These are phyloP conservation scores for Crotalaria pallida DNA, from an alignment of 306 rosid species.

Conservation along the genomic window DNA sequence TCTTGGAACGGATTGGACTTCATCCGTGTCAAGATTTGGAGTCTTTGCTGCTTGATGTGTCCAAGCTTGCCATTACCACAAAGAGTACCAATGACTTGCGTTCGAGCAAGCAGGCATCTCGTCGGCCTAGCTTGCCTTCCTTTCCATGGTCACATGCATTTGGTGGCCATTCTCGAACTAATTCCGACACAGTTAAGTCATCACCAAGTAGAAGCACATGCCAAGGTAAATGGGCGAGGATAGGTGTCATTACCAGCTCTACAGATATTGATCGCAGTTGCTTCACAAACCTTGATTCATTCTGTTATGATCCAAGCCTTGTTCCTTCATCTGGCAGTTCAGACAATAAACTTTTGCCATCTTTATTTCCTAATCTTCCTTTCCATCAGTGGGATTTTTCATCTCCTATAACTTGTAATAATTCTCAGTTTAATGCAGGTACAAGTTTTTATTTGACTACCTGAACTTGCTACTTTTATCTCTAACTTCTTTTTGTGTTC, in stretches of 20 bases:
- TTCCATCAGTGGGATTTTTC: conserved; percentile 37
- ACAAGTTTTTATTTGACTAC: conserved; percentile 14
- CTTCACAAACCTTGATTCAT: conserved; percentile 64
- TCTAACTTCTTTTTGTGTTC: not conserved
- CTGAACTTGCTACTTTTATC: conserved; percentile 3
- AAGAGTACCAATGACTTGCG: conserved; percentile 62
- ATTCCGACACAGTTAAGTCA: conserved; percentile 61
- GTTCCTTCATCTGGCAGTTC: conserved; percentile 65
- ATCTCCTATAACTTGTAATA: conserved; percentile 42
- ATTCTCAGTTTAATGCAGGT: conserved; percentile 48
- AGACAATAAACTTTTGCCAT: conserved; percentile 25
- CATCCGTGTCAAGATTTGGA: conserved; percentile 72
- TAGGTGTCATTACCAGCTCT: conserved; percentile 42
- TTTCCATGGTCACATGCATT: conserved; percentile 88
- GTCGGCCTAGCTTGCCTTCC: conserved; percentile 70
- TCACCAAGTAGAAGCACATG: conserved; percentile 65
- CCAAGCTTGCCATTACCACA: conserved; percentile 49
- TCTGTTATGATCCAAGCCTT: conserved; percentile 64
- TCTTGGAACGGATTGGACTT: conserved; percentile 62
- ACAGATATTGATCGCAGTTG: conserved; percentile 29
- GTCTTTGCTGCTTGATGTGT: conserved; percentile 81
- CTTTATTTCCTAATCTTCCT: conserved; percentile 40
- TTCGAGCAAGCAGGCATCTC: conserved; percentile 62
- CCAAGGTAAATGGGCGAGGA: conserved; percentile 81
- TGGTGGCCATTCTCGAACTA: conserved; percentile 67